A percentile compares a stretch with the other conserved stretches of the same genome.
phyloP scores from a whole-genome alignment of 179 eudicot species.

The Nepenthes alata region DNA sequence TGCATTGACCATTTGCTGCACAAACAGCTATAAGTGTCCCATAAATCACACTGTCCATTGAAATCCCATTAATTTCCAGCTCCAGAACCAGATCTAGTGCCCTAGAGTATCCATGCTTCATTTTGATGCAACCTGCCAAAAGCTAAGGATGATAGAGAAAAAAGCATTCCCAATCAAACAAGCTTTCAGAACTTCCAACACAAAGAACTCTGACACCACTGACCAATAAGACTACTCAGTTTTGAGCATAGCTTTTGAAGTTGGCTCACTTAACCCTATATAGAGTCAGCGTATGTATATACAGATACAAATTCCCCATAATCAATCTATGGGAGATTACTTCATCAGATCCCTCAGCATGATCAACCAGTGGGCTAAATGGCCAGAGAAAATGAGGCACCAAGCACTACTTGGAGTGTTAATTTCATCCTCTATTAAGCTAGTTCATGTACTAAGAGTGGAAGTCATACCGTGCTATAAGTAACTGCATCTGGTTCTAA shows the following conservation, averaged over 20 bases:
- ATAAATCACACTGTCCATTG: conserved; percentile 63
- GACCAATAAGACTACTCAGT: background rate
- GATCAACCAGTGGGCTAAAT: no score
- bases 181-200: background rate
- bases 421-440: no score
- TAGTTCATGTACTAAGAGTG: no score
- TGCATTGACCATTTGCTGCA: conserved; percentile 56
- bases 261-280: background rate
- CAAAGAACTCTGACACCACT: background rate
- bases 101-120: conserved; percentile 51
- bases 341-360: no score
- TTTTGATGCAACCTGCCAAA: conserved; percentile 69
- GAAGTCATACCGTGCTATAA: conserved; percentile 57
- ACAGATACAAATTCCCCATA: no score
- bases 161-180: conserved; percentile 3
- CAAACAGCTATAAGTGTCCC: conserved; percentile 77
- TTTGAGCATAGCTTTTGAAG: background rate
- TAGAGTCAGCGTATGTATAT: no score
- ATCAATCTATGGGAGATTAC: no score
- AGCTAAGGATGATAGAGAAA: conserved; percentile 35
- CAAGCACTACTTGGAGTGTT: no score
- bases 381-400: no score
- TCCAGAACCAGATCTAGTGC: conserved; percentile 61
- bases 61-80: conserved; percentile 43
- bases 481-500: conserved; percentile 66